Conservation (phyloP, 2,329 filamentous ascomycete genomes). For the Penicillium griseofulvum region DNA sequence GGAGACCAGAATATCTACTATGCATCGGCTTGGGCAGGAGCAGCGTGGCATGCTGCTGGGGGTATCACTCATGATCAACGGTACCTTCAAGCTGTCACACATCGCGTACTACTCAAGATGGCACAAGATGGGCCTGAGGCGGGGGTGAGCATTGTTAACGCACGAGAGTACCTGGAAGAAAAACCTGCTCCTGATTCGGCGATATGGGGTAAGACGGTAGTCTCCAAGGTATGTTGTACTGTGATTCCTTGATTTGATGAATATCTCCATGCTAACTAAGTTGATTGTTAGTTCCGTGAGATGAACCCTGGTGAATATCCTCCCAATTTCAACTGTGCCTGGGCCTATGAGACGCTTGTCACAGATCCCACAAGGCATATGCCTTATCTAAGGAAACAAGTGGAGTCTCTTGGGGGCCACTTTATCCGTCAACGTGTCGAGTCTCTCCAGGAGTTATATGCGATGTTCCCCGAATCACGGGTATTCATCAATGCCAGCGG, state of each 20-base stretch:
- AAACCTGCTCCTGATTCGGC: conserved; percentile 33
- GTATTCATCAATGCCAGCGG: conserved; percentile 43
- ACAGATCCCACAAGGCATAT: conserved; percentile 40
- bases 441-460: conserved; percentile 35
- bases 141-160: conserved; percentile 36
- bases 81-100: conserved; percentile 36
- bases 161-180: conserved; percentile 37
- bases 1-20: conserved; percentile 39
- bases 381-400: conserved; percentile 33
- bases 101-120: conserved; percentile 37
- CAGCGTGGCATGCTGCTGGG: conserved; percentile 40
- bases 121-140: conserved; percentile 32
- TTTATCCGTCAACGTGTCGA: conserved; percentile 36
- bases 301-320: conserved; percentile 33
- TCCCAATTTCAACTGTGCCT: conserved; percentile 32
- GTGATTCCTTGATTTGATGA: not conserved
- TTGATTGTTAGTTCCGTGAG: conserved; percentile 31
- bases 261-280: not conserved
- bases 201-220: conserved; percentile 36
- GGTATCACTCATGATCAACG: conserved; percentile 35
- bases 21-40: conserved; percentile 41
- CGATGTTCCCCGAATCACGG: conserved; percentile 35
- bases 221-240: conserved; percentile 29
- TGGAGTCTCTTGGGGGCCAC: conserved; percentile 31
- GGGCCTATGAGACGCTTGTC: conserved; percentile 39